Evolutionary conservation across 1,284 basidiomycete species (phyloP), one percentile per base, ranked within the genome.

Genomic region (Earliella scabrosa): DNA sequence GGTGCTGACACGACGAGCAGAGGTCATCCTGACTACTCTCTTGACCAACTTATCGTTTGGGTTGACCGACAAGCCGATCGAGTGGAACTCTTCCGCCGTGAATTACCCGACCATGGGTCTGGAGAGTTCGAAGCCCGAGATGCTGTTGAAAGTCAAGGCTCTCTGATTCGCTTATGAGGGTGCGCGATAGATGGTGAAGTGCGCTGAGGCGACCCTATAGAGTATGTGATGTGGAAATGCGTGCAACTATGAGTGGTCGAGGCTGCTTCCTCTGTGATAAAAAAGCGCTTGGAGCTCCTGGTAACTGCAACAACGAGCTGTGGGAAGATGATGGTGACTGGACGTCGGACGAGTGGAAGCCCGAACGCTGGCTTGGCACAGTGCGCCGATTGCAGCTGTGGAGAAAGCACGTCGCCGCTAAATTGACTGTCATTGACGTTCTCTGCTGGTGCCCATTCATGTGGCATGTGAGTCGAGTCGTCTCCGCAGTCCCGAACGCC

Each of bases 61-160:
- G 34, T 35, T 55, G n/a, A 44, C 57, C 18, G 58, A 63, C 35
- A 56, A 58, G 48, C 59, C 62, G n/a, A 63, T 68, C 31, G 36
- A 41, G 11, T 66, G 65, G 65, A 66, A 66, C 48, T 51, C 56
- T 11, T 60, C 63, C 4, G 50, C 38, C 3, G 46, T 62, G 4
- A 27, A 44, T 29, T 62, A 61, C 32, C 63, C 66, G 38, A 57
- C 62, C 1, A 50, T 45, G 14, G 50, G 46, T 10, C 50, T 52
- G 11, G 51, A 46, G 18, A 54, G 44, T 27, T 24, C 36, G 2
- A 47, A 43, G 39, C 56, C 56, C 3, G 48, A 58, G 49, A 50
- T 58, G 56, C 24, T 50, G 21, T 31, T 57, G 7, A 48, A 27
- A 27, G 40, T 52, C 14, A 14, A 24, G 10, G 39, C 39, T 4